Percentiles rank a stretch among this genome's conserved stretches.
Evolutionary conservation across 179 eudicot species (phyloP).

Genomic region (Beta macrorhiza): DNA sequence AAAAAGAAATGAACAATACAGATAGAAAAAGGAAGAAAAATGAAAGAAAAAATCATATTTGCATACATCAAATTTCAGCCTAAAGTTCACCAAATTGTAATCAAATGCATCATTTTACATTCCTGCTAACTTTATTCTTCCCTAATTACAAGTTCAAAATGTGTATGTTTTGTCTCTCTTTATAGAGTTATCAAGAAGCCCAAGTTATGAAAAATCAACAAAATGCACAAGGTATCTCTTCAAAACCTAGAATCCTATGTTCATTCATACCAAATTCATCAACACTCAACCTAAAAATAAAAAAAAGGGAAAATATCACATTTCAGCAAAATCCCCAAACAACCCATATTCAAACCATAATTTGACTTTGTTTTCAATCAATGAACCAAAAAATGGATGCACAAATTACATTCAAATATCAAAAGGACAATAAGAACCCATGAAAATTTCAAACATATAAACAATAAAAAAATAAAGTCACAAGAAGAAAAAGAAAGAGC

Average conservation of each 20-base stretch:
- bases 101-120: not conserved
- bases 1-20: too few relatives aligned
- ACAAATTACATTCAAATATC: not conserved
- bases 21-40: too few relatives aligned
- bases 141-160: slow-evolving; percentile 19
- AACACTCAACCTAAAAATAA: not conserved
- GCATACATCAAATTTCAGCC: too few relatives aligned
- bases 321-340: slow-evolving; percentile 2
- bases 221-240: not conserved
- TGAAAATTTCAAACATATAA: too few relatives aligned
- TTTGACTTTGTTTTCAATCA: not conserved
- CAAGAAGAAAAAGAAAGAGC: not conserved
- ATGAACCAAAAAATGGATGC: not conserved
- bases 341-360: not conserved
- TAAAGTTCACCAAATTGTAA: too few relatives aligned
- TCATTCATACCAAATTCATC: not conserved
- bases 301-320: not conserved
- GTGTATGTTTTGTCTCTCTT: not conserved
- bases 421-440: not conserved
- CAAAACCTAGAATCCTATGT: too few relatives aligned
- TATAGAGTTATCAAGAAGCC: not conserved
- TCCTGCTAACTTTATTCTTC: slow-evolving; percentile 7
- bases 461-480: not conserved
- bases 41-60: too few relatives aligned
- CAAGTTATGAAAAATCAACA: not conserved